Percentiles rank a stretch among this genome's conserved stretches.
These are phyloP conservation scores for Colletotrichum falcatum DNA, from an alignment of 2,329 filamentous ascomycete species.

Conservation along the genomic window DNA sequence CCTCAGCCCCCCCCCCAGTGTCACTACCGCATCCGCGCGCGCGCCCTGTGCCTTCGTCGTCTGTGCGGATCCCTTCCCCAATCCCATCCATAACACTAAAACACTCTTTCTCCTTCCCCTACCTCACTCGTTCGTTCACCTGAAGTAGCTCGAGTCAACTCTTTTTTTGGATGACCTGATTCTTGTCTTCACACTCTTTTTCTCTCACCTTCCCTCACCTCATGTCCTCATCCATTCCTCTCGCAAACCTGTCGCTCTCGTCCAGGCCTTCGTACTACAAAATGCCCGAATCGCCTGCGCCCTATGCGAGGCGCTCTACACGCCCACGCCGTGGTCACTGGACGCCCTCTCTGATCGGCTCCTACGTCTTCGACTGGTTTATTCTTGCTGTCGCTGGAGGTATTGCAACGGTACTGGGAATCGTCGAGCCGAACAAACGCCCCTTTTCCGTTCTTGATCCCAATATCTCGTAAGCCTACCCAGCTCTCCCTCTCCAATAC, in stretches of 20 bases:
- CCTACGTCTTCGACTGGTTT: conserved; percentile 82
- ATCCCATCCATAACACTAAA: conserved; percentile 24
- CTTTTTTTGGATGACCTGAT: conserved; percentile 28
- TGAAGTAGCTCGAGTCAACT: conserved; percentile 34
- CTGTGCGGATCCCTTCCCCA: conserved; percentile 36
- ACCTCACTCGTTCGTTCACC: conserved; percentile 19
- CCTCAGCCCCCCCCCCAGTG: not conserved
- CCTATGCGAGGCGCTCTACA: conserved; percentile 29
- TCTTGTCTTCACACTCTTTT: conserved; percentile 12
- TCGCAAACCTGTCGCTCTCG: conserved; percentile 34
- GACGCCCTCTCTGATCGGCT: conserved; percentile 58
- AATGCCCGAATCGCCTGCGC: conserved; percentile 50
- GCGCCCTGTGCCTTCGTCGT: conserved; percentile 12
- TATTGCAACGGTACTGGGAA: conserved; percentile 69
- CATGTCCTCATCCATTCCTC: conserved; percentile 43
- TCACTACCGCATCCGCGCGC: conserved; percentile 12
- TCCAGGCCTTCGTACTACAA: conserved; percentile 40
- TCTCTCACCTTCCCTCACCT: conserved; percentile 14
- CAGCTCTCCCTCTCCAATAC: conserved; percentile 15
- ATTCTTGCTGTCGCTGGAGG: conserved; percentile 70
- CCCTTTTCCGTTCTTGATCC: conserved; percentile 79
- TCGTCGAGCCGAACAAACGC: conserved; percentile 72
- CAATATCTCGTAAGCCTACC: conserved; percentile 72
- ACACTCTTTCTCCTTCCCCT: conserved; percentile 31
- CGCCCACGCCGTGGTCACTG: conserved; percentile 34